Percentiles rank a stretch among this genome's conserved stretches.
These are phyloP conservation scores for Agrostemma githago DNA, from an alignment of 148 eudicot genomes.

Conservation along the genomic window DNA sequence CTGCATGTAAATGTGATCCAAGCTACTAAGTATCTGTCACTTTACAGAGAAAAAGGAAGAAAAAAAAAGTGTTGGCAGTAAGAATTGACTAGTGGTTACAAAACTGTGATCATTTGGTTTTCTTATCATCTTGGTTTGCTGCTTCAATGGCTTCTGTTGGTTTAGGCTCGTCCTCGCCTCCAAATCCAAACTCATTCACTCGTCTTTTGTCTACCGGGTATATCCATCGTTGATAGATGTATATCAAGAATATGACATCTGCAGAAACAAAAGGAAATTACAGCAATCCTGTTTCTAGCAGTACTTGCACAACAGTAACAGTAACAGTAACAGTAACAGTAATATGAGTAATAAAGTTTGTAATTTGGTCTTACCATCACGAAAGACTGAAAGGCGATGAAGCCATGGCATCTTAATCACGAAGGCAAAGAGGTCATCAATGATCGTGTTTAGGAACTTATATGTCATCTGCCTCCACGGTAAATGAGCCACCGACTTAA, in stretches of 20 bases:
- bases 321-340: no score
- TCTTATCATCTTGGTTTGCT: slow-evolving; percentile 65
- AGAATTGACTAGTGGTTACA: slow-evolving; percentile 18
- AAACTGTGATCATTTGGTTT: slow-evolving; percentile 61
- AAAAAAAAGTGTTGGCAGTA: slow-evolving; percentile 7
- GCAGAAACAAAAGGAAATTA: slow-evolving; percentile 28
- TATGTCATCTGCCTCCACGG: slow-evolving; percentile 99
- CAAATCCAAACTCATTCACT: slow-evolving; percentile 93
- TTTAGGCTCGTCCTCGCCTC: slow-evolving; percentile 67
- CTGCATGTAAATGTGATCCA: slow-evolving; percentile 6
- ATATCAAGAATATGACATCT: slow-evolving; percentile 94
- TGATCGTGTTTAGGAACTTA: slow-evolving; percentile 95
- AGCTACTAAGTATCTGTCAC: slow-evolving; percentile 21
- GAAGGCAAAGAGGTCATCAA: slow-evolving; percentile 96
- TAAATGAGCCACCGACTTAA: slow-evolving; percentile 92
- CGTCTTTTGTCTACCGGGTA: slow-evolving; percentile 93
- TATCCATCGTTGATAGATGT: slow-evolving; percentile 81
- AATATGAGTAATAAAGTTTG: background rate
- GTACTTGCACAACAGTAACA: background rate
- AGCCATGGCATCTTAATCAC: slow-evolving; percentile 92
- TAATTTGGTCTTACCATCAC: slow-evolving; percentile 63
- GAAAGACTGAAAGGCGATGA: slow-evolving; percentile 95
- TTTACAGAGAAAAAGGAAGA: slow-evolving; percentile 26
- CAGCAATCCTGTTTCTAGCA: background rate
- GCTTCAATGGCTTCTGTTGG: slow-evolving; percentile 35